These are phyloP conservation scores for Dothistroma septosporum DNA, from an alignment of 2,329 filamentous ascomycete species.

Conservation along the genomic window DNA sequence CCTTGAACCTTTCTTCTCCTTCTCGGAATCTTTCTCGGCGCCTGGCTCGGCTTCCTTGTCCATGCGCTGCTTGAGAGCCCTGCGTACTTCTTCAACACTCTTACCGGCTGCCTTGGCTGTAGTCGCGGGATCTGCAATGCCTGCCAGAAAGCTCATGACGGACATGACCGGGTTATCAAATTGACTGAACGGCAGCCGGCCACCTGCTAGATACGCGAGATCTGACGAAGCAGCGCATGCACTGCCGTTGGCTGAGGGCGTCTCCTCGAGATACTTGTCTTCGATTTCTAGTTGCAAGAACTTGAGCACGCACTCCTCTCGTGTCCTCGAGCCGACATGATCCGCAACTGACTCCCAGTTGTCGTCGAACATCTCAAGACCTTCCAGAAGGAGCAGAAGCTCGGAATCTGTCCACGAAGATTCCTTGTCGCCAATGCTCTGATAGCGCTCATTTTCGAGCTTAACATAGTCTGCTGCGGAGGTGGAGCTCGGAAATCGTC, in stretches of 20 bases:
- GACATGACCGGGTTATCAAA: conserved; percentile 96
- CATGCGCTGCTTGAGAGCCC: conserved; percentile 71
- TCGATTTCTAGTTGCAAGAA: conserved; percentile 96
- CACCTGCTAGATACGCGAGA: conserved; percentile 64
- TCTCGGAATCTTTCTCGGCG: conserved; percentile 51
- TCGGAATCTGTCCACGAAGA: conserved; percentile 89
- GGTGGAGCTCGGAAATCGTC: conserved; percentile 74
- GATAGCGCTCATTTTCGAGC: conserved; percentile 82
- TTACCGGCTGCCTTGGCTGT: conserved; percentile 87
- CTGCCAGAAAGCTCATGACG: conserved; percentile 88
- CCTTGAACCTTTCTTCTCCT: conserved; percentile 33
- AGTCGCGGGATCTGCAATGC: conserved; percentile 82
- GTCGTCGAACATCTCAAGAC: conserved; percentile 86
- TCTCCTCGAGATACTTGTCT: conserved; percentile 81
- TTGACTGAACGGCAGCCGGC: conserved; percentile 83
- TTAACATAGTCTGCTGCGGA: conserved; percentile 78
- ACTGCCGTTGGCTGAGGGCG: conserved; percentile 55
- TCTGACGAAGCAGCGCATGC: conserved; percentile 29
- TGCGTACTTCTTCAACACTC: conserved; percentile 80
- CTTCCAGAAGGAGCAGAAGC: conserved; percentile 82
- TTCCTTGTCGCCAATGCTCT: conserved; percentile 73
- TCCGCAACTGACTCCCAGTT: conserved; percentile 93
- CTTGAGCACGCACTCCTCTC: conserved; percentile 94
- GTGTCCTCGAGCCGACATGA: conserved; percentile 83
- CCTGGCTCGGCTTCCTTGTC: conserved; percentile 54